A percentile compares a stretch with the other conserved stretches of the same genome.
Evolutionary conservation across 2,329 filamentous ascomycete genomes (phyloP).

Genomic region (Cercospora sojina): DNA sequence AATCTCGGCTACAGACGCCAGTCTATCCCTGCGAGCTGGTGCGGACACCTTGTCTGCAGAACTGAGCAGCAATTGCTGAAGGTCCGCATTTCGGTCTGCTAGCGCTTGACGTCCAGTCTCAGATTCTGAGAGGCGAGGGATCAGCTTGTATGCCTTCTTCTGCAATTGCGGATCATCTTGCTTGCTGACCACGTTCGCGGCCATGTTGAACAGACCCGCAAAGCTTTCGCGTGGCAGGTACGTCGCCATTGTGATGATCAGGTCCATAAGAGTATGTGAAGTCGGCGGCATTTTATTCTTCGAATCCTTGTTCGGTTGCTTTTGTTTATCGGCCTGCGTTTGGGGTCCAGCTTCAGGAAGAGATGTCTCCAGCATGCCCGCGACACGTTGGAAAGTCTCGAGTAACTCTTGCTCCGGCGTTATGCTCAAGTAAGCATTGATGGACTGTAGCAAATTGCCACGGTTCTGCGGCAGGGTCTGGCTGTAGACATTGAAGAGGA

Average conservation of each 20-base stretch:
- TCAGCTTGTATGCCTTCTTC: constrained; percentile 98
- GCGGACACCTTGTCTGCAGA: constrained; percentile 83
- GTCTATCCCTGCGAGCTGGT: constrained; percentile 80
- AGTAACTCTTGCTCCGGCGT: constrained; percentile 64
- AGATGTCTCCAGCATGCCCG: constrained; percentile 74
- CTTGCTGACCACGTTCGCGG: constrained; percentile 76
- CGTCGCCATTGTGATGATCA: constrained; percentile 92
- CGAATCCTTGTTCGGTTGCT: constrained; percentile 49
- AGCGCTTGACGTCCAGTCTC: constrained; percentile 75
- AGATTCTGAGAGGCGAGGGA: constrained; percentile 83
- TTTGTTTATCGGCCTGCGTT: constrained; percentile 62
- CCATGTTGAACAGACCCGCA: constrained; percentile 79
- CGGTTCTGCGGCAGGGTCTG: constrained; percentile 91
- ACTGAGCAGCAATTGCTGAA: constrained; percentile 76
- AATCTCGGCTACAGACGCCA: constrained; percentile 77
- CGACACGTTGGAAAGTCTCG: constrained; percentile 85
- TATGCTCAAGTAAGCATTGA: constrained; percentile 92
- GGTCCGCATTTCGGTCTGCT: constrained; percentile 68
- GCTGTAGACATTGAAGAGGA: constrained; percentile 98
- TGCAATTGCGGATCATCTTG: constrained; percentile 86
- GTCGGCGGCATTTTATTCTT: constrained; percentile 83
- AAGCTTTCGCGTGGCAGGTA: constrained; percentile 90
- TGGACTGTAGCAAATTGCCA: constrained; percentile 86
- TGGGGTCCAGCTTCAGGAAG: constrained; percentile 60
- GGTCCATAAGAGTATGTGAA: constrained; percentile 91